Conservation (phyloP, 2,329 filamentous ascomycete species). For the Rutstroemia sydowiana region DNA sequence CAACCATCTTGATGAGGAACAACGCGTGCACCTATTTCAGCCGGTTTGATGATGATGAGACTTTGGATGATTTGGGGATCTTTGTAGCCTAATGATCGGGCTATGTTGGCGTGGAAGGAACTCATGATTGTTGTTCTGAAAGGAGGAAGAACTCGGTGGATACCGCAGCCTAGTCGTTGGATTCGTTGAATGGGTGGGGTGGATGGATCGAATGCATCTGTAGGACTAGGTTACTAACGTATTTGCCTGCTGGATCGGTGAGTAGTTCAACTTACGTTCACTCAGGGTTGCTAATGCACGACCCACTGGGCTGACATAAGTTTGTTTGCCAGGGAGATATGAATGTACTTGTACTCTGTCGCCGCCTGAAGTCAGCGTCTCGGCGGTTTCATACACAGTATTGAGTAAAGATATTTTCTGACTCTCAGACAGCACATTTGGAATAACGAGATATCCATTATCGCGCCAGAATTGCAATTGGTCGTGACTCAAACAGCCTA, state of each 20-base stretch:
- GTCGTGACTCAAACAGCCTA: not conserved
- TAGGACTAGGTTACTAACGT: not conserved
- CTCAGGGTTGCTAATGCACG: not conserved
- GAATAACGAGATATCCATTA: not conserved
- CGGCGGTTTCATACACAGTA: not conserved
- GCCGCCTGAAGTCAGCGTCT: not conserved
- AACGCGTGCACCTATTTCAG: not conserved
- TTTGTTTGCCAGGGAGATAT: not conserved
- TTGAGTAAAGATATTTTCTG: not conserved
- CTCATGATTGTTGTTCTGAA: not conserved
- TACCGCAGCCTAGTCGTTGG: conserved; percentile 1
- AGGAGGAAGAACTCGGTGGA: not conserved
- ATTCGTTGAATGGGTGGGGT: not conserved
- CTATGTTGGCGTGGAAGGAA: not conserved
- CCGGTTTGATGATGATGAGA: not conserved
- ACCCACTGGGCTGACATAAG: not conserved
- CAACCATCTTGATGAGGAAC: conserved; percentile 1
- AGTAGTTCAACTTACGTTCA: not conserved
- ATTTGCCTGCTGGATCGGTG: not conserved
- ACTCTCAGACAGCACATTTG: not conserved
- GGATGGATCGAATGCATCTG: not conserved
- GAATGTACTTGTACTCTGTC: not conserved
- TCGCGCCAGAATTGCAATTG: conserved; percentile 3
- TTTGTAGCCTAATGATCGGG: not conserved
- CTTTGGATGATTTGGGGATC: not conserved